Base-by-base conservation (phyloP, 2,329 filamentous ascomycete genomes). In the Chaetomium globosum region DNA sequence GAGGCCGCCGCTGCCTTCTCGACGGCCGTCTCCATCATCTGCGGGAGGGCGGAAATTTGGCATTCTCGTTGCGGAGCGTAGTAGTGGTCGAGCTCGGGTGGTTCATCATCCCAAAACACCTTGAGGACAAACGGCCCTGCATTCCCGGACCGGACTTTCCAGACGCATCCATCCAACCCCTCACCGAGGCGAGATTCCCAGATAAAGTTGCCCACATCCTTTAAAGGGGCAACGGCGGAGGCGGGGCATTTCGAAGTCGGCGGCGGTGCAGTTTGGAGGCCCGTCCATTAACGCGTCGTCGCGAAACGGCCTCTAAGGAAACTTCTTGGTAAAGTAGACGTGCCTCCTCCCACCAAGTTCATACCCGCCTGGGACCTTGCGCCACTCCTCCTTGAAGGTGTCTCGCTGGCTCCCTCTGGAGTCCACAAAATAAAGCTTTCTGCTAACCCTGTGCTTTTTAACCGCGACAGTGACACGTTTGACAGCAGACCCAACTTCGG, bases 41-140 rank as follows among this genome's bases (percentile, higher is more conserved):
- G 43, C 13, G 57, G 52, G 12, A 63, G 61, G 33, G 61, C 61
- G 48, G 54, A 46, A 48, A 52, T 53, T 48, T 64, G 56, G 61
- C 55, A 64, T 36, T 64, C 61, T 30, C 61, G 48, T 55, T 59
- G 55, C 2, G 49, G 48, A 12, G 56, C 61, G 16, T 48, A 64
- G 55, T 53, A 64, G 13, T n/a, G 13, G 13, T n/a, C 16, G 21
- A 59, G 49, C 5, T 46, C 36, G 49, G n/a, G 4, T 1, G 55
- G 61, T 28, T 21, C 48, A 13, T 21, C 6, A 30, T 63, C 60
- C 60, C 60, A 63, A 21, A 63, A 57, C 61, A 63, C 23, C 31
- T 63, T 52, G 19, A 58, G 48, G 1, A 43, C 31, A 10, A 63
- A 63, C 1, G 61, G 43, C 4, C 54, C 54, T n/a, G 46, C 8